These are phyloP conservation scores for Strigomonas galati DNA, from an alignment of 208 protist genomes.

Conservation along the genomic window DNA sequence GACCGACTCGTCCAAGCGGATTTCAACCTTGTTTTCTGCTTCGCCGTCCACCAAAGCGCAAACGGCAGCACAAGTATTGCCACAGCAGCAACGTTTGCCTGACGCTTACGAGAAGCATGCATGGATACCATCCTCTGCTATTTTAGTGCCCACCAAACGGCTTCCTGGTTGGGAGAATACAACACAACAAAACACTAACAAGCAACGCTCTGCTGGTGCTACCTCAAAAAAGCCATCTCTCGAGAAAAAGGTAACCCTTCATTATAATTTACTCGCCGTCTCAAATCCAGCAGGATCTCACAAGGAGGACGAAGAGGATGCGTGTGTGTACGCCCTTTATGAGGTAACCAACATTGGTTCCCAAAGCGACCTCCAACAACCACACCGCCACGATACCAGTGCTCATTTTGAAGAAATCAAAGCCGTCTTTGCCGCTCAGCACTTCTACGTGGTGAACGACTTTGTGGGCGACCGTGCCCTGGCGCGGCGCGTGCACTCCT, in stretches of 20 bases:
- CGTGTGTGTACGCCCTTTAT: neutral
- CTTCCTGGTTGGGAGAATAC: neutral
- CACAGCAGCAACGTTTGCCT: neutral
- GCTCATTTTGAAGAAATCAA: conserved; percentile 62
- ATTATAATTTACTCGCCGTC: neutral
- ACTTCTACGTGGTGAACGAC: conserved; percentile 66
- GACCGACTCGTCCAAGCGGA: neutral
- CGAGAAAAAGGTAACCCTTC: neutral
- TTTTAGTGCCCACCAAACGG: neutral
- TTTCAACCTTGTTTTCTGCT: neutral
- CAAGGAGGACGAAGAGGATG: too few relatives aligned
- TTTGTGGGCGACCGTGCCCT: conserved; percentile 52
- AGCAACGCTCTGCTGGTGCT: too few relatives aligned
- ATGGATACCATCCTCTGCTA: neutral
- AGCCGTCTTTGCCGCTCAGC: conserved; percentile 52
- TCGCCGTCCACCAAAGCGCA: too few relatives aligned
- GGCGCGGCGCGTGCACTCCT: conserved; percentile 24
- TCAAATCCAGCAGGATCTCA: neutral
- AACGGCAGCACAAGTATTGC: neutral
- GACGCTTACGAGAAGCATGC: neutral
- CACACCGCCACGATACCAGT: neutral
- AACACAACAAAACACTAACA: too few relatives aligned
- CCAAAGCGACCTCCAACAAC: too few relatives aligned
- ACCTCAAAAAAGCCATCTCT: neutral
- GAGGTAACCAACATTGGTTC: neutral